These are phyloP conservation scores for Fusarium albidum DNA, from an alignment of 2,329 filamentous ascomycete species.

Conservation along the genomic window DNA sequence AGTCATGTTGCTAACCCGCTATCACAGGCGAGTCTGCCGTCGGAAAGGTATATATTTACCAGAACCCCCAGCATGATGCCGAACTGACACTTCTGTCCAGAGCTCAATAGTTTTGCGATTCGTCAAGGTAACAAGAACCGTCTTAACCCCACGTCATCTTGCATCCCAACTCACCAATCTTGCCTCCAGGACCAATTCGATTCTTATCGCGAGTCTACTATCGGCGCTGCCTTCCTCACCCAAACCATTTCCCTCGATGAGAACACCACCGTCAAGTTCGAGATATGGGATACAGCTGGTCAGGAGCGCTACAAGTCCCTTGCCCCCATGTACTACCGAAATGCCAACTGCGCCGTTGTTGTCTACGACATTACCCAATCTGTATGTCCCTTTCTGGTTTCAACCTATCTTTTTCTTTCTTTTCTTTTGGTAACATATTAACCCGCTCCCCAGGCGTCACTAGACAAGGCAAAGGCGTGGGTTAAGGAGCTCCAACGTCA, in stretches of 20 bases:
- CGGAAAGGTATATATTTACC: slow-evolving; percentile 77
- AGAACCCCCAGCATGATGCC: slow-evolving; percentile 7
- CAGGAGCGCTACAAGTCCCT: slow-evolving; percentile 99
- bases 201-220: slow-evolving; percentile 94
- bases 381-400: slow-evolving; percentile 63
- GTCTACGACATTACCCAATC: slow-evolving; percentile 99
- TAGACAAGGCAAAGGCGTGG: slow-evolving; percentile 99
- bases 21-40: slow-evolving; percentile 92
- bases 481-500: slow-evolving; percentile 98
- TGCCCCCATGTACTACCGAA: slow-evolving; percentile 99
- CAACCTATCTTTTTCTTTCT: neutral
- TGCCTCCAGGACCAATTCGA: slow-evolving; percentile 91
- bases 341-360: slow-evolving; percentile 98
- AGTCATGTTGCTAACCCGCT: slow-evolving; percentile 47
- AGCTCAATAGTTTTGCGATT: slow-evolving; percentile 98
- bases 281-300: slow-evolving; percentile 99
- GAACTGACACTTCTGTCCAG: slow-evolving; percentile 55
- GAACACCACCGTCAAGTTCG: slow-evolving; percentile 98
- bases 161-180: slow-evolving; percentile 24
- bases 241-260: slow-evolving; percentile 99
- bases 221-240: slow-evolving; percentile 97
- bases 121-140: slow-evolving; percentile 78
- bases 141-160: neutral
- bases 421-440: slow-evolving; percentile 10
- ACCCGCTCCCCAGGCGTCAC: slow-evolving; percentile 72